Evolutionary conservation across 805 yeast genomes (phyloP), one percentile per base, ranked within the genome.

Genomic region (Teunomyces tritomae): DNA sequence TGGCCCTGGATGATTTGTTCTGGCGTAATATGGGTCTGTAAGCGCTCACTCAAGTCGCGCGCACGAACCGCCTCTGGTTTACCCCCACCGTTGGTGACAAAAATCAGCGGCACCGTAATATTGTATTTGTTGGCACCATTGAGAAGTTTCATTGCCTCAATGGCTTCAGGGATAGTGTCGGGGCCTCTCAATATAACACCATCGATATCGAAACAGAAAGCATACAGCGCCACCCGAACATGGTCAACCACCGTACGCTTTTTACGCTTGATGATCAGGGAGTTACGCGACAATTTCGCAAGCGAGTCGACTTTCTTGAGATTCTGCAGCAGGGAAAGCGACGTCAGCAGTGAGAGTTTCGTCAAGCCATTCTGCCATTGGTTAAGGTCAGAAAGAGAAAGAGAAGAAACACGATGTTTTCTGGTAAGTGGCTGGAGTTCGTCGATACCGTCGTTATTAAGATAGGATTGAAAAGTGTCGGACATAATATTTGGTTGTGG

Each of bases 21-120:
- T 39, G 82, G 82, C 9, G 84, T 78, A 49, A 89, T 80, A 34
- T 77, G 77, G 34, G 80, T 68, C 16, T 75, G 79, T 52, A 89
- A 74, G 54, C 89, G 71, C 48, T 76, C 73, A 37, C 84, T 73
- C 59, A 89, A 74, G 55, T 88, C 94, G 47, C 76, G 78, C 43
- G 92, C 86, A 56, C 97, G 76, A 8, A 79, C 83, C 47, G 71
- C 62, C 64, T 89, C 97, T 7, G 89, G 85, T 59, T 86, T 81
- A 44, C 97, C 97, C 56, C 96, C 96, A 56, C 97, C 97, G 64
- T 89, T 89, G 49, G 97, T 89, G 52, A 89, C 90, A 62, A 85
- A 84, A 49, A 87, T 84, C 62, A 86, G 87, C 6, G 96, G 96
- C 13, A 87, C 90, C 52, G 78, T 82, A 57, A 89, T 84, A 57